phyloP scores from a whole-genome alignment of 2,329 filamentous ascomycete species.

The Bretziella fagacearum region DNA sequence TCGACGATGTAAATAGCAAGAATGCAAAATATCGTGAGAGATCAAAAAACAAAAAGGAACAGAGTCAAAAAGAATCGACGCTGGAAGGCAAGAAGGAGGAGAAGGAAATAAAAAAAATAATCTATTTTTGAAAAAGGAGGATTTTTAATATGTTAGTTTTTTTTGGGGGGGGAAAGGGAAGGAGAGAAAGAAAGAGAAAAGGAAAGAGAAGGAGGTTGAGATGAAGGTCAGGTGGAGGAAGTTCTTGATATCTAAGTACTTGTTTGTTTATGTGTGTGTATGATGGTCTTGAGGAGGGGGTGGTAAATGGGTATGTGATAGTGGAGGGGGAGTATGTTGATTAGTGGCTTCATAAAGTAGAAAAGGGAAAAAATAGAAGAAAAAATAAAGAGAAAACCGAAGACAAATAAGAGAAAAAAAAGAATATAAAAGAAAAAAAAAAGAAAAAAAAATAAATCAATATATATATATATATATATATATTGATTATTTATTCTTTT shows the following conservation, averaged over 20 bases:
- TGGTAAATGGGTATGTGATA: background rate
- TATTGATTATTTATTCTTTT: no score
- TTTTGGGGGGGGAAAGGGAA: slow-evolving; percentile 4
- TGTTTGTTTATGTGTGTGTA: background rate
- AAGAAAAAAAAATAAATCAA: background rate
- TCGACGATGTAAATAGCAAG: slow-evolving; percentile 4
- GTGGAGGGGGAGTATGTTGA: background rate
- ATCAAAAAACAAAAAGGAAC: background rate
- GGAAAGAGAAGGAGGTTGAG: slow-evolving; percentile 1
- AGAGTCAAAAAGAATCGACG: background rate
- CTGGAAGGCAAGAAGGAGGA: background rate
- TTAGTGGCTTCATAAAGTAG: no score
- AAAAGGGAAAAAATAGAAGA: no score
- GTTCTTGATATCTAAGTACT: slow-evolving; percentile 3
- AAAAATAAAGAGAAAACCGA: background rate
- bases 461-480: background rate
- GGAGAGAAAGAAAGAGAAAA: slow-evolving; percentile 6
- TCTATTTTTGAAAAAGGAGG: background rate
- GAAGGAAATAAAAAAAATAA: background rate
- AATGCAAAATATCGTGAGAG: background rate
- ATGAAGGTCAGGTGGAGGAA: slow-evolving; percentile 3
- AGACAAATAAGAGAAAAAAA: background rate
- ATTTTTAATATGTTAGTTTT: background rate
- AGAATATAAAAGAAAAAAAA: background rate
- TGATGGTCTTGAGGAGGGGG: background rate